phyloP scores from a whole-genome alignment of 2,329 filamentous ascomycete species.

The Eutypella sp. region DNA sequence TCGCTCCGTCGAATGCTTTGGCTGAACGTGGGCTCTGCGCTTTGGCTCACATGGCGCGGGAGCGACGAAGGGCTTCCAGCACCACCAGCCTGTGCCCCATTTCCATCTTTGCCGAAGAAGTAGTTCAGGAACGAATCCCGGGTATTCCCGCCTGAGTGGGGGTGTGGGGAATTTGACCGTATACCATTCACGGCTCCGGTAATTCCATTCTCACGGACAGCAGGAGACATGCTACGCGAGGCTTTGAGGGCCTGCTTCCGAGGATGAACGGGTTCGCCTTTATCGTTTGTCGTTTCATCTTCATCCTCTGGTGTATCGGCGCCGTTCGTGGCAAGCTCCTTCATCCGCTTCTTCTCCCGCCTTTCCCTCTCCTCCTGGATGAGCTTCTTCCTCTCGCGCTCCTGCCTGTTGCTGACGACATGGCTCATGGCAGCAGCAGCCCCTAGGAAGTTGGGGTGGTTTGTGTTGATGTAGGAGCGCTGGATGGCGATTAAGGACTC shows the following conservation, averaged over 20 bases:
- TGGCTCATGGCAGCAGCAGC: constrained; percentile 96
- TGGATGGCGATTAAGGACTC: constrained; percentile 97
- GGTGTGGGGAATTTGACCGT: constrained; percentile 57
- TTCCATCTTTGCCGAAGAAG: constrained; percentile 93
- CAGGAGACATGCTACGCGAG: constrained; percentile 77
- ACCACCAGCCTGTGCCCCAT: constrained; percentile 41
- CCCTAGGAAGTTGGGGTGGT: constrained; percentile 96
- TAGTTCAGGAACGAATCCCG: constrained; percentile 96
- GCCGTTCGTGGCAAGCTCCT: constrained; percentile 80
- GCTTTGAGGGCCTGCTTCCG: constrained; percentile 58
- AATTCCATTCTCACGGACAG: constrained; percentile 66
- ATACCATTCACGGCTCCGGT: constrained; percentile 63
- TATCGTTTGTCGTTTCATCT: constrained; percentile 51
- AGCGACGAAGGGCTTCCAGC: constrained; percentile 34
- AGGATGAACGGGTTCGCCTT: constrained; percentile 51
- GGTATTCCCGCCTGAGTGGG: constrained; percentile 55
- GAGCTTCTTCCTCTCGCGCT: constrained; percentile 78
- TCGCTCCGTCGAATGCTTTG: constrained; percentile 75
- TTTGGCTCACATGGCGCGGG: constrained; percentile 70
- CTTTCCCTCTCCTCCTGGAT: constrained; percentile 81
- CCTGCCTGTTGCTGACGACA: constrained; percentile 90
- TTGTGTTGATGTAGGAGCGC: constrained; percentile 98
- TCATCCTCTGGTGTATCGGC: constrained; percentile 64
- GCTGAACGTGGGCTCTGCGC: constrained; percentile 73
- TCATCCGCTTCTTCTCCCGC: constrained; percentile 74